phyloP scores from a whole-genome alignment of 805 yeast genomes.

The Pichia scutulata region DNA sequence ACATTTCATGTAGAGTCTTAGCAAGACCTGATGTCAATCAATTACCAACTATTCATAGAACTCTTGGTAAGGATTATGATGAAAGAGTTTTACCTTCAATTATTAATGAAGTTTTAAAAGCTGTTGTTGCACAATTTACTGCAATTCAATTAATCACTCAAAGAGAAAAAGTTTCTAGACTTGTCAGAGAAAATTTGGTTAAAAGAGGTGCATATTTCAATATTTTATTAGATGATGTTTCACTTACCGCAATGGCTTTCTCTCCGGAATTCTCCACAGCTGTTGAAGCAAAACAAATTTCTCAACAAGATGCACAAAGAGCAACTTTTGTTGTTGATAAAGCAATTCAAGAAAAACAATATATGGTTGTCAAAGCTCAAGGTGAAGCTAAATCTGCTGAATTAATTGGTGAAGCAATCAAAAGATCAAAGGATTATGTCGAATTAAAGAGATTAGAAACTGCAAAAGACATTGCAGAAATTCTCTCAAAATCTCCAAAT shows the following conservation, averaged over 20 bases:
- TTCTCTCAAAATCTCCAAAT: conserved; percentile 83
- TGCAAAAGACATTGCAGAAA: conserved; percentile 88
- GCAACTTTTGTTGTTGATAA: conserved; percentile 96
- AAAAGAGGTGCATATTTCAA: conserved; percentile 90
- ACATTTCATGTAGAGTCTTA: conserved; percentile 95
- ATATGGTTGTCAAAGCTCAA: conserved; percentile 90
- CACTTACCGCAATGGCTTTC: conserved; percentile 93
- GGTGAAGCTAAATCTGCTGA: conserved; percentile 99
- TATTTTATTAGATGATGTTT: conserved; percentile 86
- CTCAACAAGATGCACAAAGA: conserved; percentile 98
- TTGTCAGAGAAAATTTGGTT: conserved; percentile 83
- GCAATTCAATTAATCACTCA: conserved; percentile 98
- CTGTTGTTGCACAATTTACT: conserved; percentile 97
- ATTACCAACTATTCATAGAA: conserved; percentile 80
- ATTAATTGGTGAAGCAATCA: conserved; percentile 97
- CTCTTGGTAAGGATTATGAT: conserved; percentile 91
- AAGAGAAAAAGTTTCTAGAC: conserved; percentile 88
- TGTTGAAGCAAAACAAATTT: conserved; percentile 97
- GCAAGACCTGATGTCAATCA: conserved; percentile 77
- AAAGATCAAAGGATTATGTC: conserved; percentile 91
- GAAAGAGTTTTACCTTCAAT: conserved; percentile 95
- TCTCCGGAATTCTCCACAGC: conserved; percentile 97
- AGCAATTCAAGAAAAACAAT: conserved; percentile 96
- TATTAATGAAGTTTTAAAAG: conserved; percentile 92
- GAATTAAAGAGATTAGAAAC: conserved; percentile 96